These are phyloP conservation scores for Corymbia maculata DNA, from an alignment of 345 rosid genomes.

Conservation along the genomic window DNA sequence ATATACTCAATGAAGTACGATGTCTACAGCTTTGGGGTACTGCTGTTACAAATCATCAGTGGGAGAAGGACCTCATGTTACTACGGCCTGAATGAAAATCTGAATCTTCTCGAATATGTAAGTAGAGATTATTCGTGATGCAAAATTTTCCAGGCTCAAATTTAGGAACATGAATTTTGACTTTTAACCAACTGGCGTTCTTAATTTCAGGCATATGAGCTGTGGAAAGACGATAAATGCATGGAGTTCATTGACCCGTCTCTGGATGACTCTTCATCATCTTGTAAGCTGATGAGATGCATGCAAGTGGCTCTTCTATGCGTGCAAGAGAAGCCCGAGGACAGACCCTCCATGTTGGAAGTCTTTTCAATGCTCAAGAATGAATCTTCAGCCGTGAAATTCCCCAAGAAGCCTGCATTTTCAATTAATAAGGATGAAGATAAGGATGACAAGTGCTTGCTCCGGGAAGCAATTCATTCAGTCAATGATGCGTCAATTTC, in stretches of 20 bases:
- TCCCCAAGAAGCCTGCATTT: conserved; percentile 26
- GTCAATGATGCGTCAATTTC: conserved; percentile 10
- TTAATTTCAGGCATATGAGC: conserved; percentile 10
- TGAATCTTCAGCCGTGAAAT: background rate
- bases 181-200: background rate
- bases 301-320: conserved; percentile 22
- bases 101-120: conserved; percentile 27
- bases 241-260: conserved; percentile 12
- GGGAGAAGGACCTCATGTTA: conserved; percentile 18
- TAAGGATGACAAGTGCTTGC: background rate
- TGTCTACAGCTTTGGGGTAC: conserved; percentile 43
- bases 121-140: background rate
- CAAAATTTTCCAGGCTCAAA: background rate
- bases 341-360: conserved; percentile 22
- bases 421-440: background rate
- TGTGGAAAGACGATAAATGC: conserved; percentile 5
- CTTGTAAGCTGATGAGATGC: conserved; percentile 6
- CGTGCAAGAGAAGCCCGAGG: conserved; percentile 12
- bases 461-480: conserved; percentile 3
- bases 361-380: conserved; percentile 9
- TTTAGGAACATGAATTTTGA: background rate
- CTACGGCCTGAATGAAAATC: conserved; percentile 15
- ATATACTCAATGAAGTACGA: conserved; percentile 37
- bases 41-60: conserved; percentile 38
- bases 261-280: conserved; percentile 10